Evolutionary conservation across 768 basidiomycete species (phyloP).

Genomic region (Cubamyces lactineus): DNA sequence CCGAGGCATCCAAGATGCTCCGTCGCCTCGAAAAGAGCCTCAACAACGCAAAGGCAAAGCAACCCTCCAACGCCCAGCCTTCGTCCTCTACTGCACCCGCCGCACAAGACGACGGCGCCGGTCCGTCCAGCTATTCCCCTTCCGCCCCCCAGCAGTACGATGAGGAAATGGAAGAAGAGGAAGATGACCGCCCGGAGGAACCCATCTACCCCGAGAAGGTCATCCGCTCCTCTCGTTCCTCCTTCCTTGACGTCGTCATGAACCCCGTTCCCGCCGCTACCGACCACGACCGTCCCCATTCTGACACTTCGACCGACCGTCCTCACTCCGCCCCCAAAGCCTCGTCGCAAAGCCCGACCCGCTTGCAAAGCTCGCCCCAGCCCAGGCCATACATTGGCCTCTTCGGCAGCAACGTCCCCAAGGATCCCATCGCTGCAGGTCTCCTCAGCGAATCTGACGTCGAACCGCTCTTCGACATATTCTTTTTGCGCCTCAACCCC

Average conservation of each 20-base stretch:
- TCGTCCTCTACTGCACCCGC: constrained; percentile 28
- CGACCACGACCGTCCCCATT: constrained; percentile 32
- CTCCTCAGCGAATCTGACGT: constrained; percentile 73
- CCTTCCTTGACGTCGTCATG: constrained; percentile 84
- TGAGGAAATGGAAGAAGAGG: constrained; percentile 67
- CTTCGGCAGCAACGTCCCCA: constrained; percentile 13
- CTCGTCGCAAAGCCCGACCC: constrained; percentile 21
- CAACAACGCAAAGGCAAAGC: constrained; percentile 76
- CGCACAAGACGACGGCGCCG: constrained; percentile 27
- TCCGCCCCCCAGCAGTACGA: constrained; percentile 44
- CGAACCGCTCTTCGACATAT: constrained; percentile 70
- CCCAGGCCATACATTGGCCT: constrained; percentile 10
- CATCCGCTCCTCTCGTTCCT: constrained; percentile 69
- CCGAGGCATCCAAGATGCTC: constrained; percentile 89
- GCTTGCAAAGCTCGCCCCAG: constrained; percentile 21
- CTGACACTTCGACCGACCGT: constrained; percentile 32
- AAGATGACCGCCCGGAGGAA: constrained; percentile 62
- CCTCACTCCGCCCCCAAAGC: constrained; percentile 21
- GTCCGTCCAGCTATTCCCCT: constrained; percentile 35
- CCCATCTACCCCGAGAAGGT: constrained; percentile 73
- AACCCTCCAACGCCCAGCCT: constrained; percentile 44
- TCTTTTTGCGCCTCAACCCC: constrained; percentile 85
- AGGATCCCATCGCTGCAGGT: constrained; percentile 74
- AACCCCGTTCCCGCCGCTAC: constrained; percentile 62
- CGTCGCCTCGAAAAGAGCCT: constrained; percentile 84